phyloP scores from a whole-genome alignment of 495 filamentous ascomycete species.

The Penicillium ucsense region DNA sequence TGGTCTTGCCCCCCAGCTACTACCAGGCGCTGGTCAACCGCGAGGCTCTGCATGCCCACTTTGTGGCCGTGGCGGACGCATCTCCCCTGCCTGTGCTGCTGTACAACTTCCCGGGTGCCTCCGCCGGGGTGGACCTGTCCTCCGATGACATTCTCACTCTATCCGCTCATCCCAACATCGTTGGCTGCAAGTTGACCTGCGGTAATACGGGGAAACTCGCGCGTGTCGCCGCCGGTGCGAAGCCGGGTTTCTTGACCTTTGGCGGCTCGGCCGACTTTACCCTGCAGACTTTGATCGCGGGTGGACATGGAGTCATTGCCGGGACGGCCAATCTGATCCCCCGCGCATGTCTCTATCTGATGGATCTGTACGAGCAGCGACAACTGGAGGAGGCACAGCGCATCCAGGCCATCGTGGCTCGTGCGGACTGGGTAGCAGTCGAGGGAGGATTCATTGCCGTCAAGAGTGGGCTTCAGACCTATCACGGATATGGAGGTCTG shows the following conservation, averaged over 20 bases:
- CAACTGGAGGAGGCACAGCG: conserved; percentile 60
- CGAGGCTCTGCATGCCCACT: conserved; percentile 58
- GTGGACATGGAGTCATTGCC: conserved; percentile 77
- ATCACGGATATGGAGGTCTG: conserved; percentile 69
- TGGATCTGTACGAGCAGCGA: conserved; percentile 64
- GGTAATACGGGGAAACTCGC: conserved; percentile 90
- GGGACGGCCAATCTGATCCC: conserved; percentile 81
- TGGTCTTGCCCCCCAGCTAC: conserved; percentile 80
- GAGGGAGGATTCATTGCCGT: conserved; percentile 78
- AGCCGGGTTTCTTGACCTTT: conserved; percentile 63
- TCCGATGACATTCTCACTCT: conserved; percentile 72
- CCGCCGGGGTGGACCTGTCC: conserved; percentile 69
- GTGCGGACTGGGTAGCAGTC: conserved; percentile 82
- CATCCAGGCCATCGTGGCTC: conserved; percentile 69
- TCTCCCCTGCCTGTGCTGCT: conserved; percentile 84
- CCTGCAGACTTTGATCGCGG: conserved; percentile 72
- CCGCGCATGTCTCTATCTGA: conserved; percentile 58
- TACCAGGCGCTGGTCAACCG: conserved; percentile 56
- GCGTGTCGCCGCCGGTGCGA: conserved; percentile 58
- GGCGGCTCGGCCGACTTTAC: conserved; percentile 89
- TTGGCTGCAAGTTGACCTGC: conserved; percentile 86
- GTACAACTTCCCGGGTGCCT: conserved; percentile 88
- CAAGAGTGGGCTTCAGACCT: conserved; percentile 66
- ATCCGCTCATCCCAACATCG: conserved; percentile 72
- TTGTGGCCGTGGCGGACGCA: conserved; percentile 64